Evolutionary conservation across 768 basidiomycete genomes (phyloP).

Genomic region (Sistotremastrum suecicum): DNA sequence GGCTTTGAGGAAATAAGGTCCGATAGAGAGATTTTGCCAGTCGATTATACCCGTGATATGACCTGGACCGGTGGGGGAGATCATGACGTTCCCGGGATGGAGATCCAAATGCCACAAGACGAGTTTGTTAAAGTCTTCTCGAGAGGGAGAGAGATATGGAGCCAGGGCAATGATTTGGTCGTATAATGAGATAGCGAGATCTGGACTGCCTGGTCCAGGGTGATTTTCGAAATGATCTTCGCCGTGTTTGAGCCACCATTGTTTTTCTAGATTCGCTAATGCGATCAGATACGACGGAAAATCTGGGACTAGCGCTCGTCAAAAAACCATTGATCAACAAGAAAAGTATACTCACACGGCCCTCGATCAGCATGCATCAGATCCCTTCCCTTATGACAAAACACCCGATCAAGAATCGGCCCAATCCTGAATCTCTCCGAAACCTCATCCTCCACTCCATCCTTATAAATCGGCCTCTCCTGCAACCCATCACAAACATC

Average conservation of each 20-base stretch:
- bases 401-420: conserved; percentile 15
- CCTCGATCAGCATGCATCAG: conserved; percentile 16
- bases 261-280: conserved; percentile 11
- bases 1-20: too few species aligned
- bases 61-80: conserved; percentile 10
- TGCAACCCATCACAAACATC: conserved; percentile 8
- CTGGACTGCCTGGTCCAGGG: conserved; percentile 9
- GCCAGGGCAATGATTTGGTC: conserved; percentile 13
- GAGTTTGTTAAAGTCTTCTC: conserved; percentile 9
- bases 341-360: conserved; percentile 16
- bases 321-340: conserved; percentile 1
- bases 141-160: conserved; percentile 11
- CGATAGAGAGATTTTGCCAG: too few species aligned
- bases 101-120: conserved; percentile 19
- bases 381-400: conserved; percentile 16
- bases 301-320: conserved; percentile 7
- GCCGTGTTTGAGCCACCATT: conserved; percentile 7
- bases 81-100: conserved; percentile 14
- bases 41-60: conserved; percentile 12
- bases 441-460: conserved; percentile 5
- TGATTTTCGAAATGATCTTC: conserved; percentile 9
- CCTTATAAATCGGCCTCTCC: conserved; percentile 1
- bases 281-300: conserved; percentile 11
- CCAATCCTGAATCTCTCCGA: conserved; percentile 17
- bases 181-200: conserved; percentile 12